phyloP scores from a whole-genome alignment of 495 filamentous ascomycete genomes.

The Echria macrotheca region DNA sequence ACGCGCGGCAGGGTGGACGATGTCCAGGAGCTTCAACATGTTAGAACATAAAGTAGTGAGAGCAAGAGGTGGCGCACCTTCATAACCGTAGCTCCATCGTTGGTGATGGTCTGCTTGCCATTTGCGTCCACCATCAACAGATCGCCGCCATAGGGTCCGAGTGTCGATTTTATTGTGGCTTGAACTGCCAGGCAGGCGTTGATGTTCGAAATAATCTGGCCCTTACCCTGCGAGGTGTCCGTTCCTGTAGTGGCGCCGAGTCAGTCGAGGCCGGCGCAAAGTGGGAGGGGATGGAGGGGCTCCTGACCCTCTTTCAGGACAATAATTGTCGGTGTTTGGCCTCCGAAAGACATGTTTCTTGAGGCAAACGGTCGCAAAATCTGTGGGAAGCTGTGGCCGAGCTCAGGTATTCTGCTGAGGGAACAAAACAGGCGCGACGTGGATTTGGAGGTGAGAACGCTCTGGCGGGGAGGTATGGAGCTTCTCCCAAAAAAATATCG shows the following conservation, averaged over 20 bases:
- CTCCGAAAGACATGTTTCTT: conserved; percentile 82
- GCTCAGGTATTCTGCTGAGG: conserved; percentile 11
- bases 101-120: conserved; percentile 94
- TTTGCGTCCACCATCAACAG: conserved; percentile 92
- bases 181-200: conserved; percentile 98
- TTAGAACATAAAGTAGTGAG: too few species aligned
- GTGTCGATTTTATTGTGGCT: conserved; percentile 85
- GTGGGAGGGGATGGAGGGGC: conserved; percentile 29
- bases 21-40: conserved; percentile 74
- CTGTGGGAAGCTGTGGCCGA: conserved; percentile 9
- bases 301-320: conserved; percentile 92
- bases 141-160: conserved; percentile 97
- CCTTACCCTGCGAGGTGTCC: conserved; percentile 93
- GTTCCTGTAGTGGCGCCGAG: conserved; percentile 58
- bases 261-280: conserved; percentile 16
- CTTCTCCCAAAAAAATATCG: conserved; percentile 29
- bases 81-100: conserved; percentile 99
- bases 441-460: conserved; percentile 13
- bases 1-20: conserved; percentile 94
- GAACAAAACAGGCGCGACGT: neutral
- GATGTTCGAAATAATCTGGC: conserved; percentile 97
- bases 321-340: conserved; percentile 97
- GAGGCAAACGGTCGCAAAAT: neutral
- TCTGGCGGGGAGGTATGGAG: too few species aligned
- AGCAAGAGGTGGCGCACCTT: conserved; percentile 78